Evolutionary conservation across 768 basidiomycete genomes (phyloP), one percentile per base, ranked within the genome.

Genomic region (Mycena vulgaris): DNA sequence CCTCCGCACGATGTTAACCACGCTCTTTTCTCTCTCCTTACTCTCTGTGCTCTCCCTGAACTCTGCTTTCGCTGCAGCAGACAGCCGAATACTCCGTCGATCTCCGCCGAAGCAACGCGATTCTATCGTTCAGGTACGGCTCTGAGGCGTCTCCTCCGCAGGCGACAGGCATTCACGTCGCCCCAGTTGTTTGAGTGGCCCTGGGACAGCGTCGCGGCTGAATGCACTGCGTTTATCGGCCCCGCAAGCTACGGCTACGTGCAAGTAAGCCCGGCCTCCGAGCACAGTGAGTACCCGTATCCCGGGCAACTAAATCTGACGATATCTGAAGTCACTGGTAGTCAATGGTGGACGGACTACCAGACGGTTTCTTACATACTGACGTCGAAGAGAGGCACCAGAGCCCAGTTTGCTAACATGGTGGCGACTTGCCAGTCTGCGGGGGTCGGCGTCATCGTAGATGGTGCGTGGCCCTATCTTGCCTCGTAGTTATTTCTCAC

Each of bases 281-380:
- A 86, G 72, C 84, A 85, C 68, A 72, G 70, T 66, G 37, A 21
- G 65, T 71, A 45, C 7, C 40, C 4, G 42, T 45, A 45, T 14
- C 21, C n/a, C 21, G 21, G 11, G 21, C 2, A 14, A 9, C 5
- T 11, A 11, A 45, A 6, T 28, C 31, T 53, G 0, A 55, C 6
- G 10, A 4, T 11, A 1, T 8, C 21, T 17, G 35, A n/a, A 58
- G 53, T 65, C 21, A 65, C 53, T 2, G 56, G 53, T 23, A 37
- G 52, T 31, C 52, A 53, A 68, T 86, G 86, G 85, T 86, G 85
- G 86, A 87, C 86, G 0, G 86, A 86, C 70, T 86, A 87, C 70
- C 85, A 86, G 64, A 80, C 82, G 1, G 85, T 86, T 0, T 86
- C 84, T 17, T 85, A 86, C 72, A 83, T n/a, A 10, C 72, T 86